Conservation (phyloP, 331 rosid genomes). For the Saraca asoca region DNA sequence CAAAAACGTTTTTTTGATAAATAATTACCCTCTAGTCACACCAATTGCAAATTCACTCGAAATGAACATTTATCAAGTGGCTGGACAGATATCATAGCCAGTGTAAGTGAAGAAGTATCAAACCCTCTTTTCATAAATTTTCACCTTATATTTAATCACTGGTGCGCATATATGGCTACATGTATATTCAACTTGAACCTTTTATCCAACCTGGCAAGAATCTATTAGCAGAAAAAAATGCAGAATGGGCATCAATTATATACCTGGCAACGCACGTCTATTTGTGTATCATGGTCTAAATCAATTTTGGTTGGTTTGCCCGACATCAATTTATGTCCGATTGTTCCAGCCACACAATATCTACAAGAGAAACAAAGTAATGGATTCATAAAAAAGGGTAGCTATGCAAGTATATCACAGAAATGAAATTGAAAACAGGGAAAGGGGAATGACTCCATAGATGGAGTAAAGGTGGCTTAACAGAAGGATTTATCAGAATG, state of each 20-base stretch:
- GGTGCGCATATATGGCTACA: constrained; percentile 3
- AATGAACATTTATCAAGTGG: not conserved
- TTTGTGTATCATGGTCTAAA: constrained; percentile 65
- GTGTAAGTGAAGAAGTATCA: too few relatives aligned
- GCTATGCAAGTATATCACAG: not conserved
- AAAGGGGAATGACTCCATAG: too few relatives aligned
- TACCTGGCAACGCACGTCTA: constrained; percentile 90
- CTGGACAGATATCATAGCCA: not conserved
- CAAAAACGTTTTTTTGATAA: constrained; percentile 1
- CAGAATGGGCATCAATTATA: constrained; percentile 9
- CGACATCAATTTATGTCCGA: constrained; percentile 85
- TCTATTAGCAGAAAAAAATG: constrained; percentile 5
- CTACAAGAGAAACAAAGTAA: constrained; percentile 43
- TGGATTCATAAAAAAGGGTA: constrained; percentile 6
- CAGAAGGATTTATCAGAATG: too few relatives aligned
- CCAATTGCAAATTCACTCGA: constrained; percentile 2
- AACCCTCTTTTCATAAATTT: not conserved
- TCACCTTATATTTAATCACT: not conserved
- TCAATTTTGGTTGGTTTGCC: constrained; percentile 75
- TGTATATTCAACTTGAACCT: constrained; percentile 12
- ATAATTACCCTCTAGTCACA: constrained; percentile 3
- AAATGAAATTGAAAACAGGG: too few relatives aligned
- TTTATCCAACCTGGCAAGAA: not conserved
- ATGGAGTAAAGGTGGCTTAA: too few relatives aligned
- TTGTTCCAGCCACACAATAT: constrained; percentile 80